Conservation (phyloP, 2,329 filamentous ascomycete genomes). For the Talaromyces sp. region DNA sequence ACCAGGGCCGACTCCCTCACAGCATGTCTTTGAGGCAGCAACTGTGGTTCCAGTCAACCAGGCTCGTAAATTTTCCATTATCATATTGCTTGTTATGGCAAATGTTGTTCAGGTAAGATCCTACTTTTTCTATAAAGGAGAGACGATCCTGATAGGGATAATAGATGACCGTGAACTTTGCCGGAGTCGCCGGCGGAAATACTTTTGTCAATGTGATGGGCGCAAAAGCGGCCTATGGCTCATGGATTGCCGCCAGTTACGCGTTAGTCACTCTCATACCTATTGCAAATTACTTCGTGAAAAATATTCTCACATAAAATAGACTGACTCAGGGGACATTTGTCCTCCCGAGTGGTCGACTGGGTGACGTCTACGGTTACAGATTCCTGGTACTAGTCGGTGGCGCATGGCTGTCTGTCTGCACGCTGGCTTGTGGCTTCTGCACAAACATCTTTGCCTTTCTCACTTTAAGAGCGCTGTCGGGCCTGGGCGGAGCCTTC, state of each 20-base stretch:
- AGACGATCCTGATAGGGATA: not conserved
- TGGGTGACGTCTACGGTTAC: slow-evolving; percentile 59
- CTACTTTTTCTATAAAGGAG: not conserved
- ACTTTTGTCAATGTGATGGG: slow-evolving; percentile 23
- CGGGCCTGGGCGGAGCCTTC: slow-evolving; percentile 51
- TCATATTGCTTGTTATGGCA: slow-evolving; percentile 24
- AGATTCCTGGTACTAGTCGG: slow-evolving; percentile 55
- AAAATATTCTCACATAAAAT: not conserved
- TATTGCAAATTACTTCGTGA: not conserved
- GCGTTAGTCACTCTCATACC: slow-evolving; percentile 19
- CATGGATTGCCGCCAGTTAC: slow-evolving; percentile 30
- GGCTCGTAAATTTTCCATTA: slow-evolving; percentile 22
- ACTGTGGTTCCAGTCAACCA: slow-evolving; percentile 20
- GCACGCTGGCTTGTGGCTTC: slow-evolving; percentile 53
- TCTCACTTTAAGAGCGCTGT: slow-evolving; percentile 45
- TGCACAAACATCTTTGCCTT: slow-evolving; percentile 44
- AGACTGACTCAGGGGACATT: slow-evolving; percentile 57
- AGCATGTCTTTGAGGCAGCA: slow-evolving; percentile 24
- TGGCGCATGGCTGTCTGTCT: slow-evolving; percentile 54
- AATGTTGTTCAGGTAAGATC: slow-evolving; percentile 29
- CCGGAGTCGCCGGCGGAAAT: slow-evolving; percentile 27
- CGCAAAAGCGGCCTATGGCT: slow-evolving; percentile 23
- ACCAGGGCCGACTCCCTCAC: slow-evolving; percentile 7
- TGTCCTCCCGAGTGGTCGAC: slow-evolving; percentile 55
- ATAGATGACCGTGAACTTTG: slow-evolving; percentile 31